Evolutionary conservation across 1,284 basidiomycete species (phyloP).

Genomic region (Trametes sp.): DNA sequence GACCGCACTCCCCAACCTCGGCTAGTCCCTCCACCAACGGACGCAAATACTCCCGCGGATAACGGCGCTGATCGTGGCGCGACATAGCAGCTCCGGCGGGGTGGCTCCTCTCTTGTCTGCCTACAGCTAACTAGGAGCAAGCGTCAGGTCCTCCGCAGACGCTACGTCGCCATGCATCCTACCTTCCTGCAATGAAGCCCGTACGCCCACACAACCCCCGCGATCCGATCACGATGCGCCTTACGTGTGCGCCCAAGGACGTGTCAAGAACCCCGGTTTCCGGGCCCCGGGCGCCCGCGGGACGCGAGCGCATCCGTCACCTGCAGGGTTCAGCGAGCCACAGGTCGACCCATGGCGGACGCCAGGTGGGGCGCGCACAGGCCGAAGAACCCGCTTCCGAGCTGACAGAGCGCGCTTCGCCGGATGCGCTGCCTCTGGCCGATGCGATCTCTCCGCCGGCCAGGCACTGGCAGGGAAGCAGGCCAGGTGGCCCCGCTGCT

Average conservation of each 20-base stretch:
- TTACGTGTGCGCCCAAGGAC: constrained; percentile 25
- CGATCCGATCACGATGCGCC: constrained; percentile 26
- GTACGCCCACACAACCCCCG: constrained; percentile 24
- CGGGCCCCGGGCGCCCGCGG: constrained; percentile 21
- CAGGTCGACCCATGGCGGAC: constrained; percentile 14
- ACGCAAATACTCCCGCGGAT: constrained; percentile 9
- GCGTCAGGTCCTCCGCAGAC: constrained; percentile 15
- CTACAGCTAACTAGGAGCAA: constrained; percentile 12
- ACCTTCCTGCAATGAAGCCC: constrained; percentile 14
- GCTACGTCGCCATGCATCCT: constrained; percentile 18
- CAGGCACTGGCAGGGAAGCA: constrained; percentile 30
- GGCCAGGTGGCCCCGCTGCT: constrained; percentile 20
- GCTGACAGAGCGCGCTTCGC: constrained; percentile 12
- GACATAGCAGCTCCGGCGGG: constrained; percentile 9
- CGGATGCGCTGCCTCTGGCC: constrained; percentile 10
- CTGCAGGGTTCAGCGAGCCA: constrained; percentile 7
- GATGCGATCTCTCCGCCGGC: constrained; percentile 25
- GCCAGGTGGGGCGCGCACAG: constrained; percentile 3
- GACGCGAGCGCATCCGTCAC: constrained; percentile 23
- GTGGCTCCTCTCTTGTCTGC: constrained; percentile 1
- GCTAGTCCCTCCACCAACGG: constrained; percentile 5
- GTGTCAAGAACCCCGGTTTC: constrained; percentile 22
- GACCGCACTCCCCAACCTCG: constrained; percentile 3
- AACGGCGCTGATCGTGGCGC: constrained; percentile 30
- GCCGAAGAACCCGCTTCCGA: constrained; percentile 20